Evolutionary conservation across 2,329 filamentous ascomycete species (phyloP), one percentile per base, ranked within the genome.

Genomic region (Aspergillus carbonarius): DNA sequence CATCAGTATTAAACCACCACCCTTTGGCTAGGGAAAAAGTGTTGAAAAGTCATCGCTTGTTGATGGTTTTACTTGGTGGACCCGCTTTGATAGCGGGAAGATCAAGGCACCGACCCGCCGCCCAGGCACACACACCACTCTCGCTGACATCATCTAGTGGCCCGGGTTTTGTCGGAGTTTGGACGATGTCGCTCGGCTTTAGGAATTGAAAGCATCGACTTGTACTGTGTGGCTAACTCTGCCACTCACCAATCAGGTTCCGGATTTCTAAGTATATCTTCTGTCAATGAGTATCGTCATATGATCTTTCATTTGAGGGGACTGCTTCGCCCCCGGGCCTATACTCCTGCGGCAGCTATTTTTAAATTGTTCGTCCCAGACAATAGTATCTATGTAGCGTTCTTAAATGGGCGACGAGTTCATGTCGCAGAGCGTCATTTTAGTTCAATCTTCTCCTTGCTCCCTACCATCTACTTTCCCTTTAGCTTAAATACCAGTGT

Each of bases 21-120:
- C 30, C 8, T 10, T 10, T 32, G 30, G 30, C 8, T n/a, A 40
- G 34, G 25, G 13, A 35, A 13, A 25, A 32, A 12, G 5, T n/a
- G 34, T 34, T 10, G n/a, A 17, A 18, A 18, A 3, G 48, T 51
- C 32, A 23, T 15, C 10, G n/a, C 34, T 42, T 32, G 23, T 30
- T 34, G 17, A 30, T 32, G 8, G 13, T 13, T 42, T 17, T 34
- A 51, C 30, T 23, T 18, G 34, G n/a, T 18, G 51, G 51, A 54
- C 51, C 51, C 51, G 51, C 51, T 54, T 44, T 23, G 34, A 51
- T 51, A 27, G 35, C 50, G 50, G 50, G 49, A 34, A 53, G 37
- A 42, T 40, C 50, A 23, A 53, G 50, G 32, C 47, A 50, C 47
- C 27, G 47, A 53, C 37, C 50, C 50, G 37, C 51, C 20, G 37